Conservation (phyloP, 148 eudicot species). For the Heliamphora exappendiculata region DNA sequence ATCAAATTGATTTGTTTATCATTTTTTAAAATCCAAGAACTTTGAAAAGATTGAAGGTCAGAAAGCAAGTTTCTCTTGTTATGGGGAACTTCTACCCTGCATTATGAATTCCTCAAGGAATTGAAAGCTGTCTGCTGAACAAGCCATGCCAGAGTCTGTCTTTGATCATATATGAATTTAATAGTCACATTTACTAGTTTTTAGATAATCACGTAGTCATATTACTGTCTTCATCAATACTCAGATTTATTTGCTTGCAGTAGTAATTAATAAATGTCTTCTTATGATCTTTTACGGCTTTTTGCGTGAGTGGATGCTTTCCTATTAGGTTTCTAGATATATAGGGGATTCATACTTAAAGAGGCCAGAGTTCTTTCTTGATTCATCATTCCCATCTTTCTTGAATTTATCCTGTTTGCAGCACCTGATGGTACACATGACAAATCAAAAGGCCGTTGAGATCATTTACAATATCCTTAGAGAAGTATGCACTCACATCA, state of each 20-base stretch:
- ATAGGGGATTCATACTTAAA: slow-evolving; percentile 83
- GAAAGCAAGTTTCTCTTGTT: too few species aligned
- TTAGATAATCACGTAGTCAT: too few species aligned
- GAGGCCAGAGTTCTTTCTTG: slow-evolving; percentile 46
- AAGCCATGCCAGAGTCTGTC: too few species aligned
- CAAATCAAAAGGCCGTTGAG: slow-evolving; percentile 57
- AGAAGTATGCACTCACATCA: slow-evolving; percentile 30
- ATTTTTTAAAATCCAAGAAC: too few species aligned
- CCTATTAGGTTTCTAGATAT: slow-evolving; percentile 60
- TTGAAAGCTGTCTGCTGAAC: too few species aligned
- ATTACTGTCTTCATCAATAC: too few species aligned
- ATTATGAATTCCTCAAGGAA: too few species aligned
- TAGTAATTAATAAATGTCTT: neutral
- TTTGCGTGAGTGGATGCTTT: neutral
- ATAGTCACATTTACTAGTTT: too few species aligned
- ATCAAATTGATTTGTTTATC: too few species aligned
- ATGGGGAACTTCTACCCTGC: too few species aligned
- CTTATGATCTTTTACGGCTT: neutral
- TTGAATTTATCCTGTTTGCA: slow-evolving; percentile 68
- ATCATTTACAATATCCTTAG: slow-evolving; percentile 40
- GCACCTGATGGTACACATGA: slow-evolving; percentile 80
- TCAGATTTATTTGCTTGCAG: neutral
- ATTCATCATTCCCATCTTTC: slow-evolving; percentile 43
- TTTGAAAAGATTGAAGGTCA: too few species aligned
- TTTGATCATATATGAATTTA: too few species aligned